Evolutionary conservation across 768 basidiomycete species (phyloP).

Genomic region (Amanita subjunquillea): DNA sequence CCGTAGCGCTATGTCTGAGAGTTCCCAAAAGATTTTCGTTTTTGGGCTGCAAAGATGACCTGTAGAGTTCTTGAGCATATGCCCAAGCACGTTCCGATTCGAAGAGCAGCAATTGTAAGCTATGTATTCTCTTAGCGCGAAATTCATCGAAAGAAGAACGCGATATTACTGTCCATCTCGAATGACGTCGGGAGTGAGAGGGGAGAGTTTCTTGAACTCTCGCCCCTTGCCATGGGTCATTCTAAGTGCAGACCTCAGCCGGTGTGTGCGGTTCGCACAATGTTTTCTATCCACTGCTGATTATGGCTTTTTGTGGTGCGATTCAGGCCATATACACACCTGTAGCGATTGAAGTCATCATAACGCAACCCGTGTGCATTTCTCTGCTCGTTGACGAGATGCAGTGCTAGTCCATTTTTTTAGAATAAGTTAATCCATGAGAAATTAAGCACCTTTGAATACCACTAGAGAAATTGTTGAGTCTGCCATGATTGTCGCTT

Average conservation of each 20-base stretch:
- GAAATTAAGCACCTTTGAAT: constrained; percentile 25
- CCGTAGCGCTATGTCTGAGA: constrained; percentile 65
- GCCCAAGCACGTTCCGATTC: constrained; percentile 92
- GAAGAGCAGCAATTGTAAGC: constrained; percentile 76
- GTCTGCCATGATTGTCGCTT: constrained; percentile 18
- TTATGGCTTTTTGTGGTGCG: not conserved
- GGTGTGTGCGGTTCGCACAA: constrained; percentile 84
- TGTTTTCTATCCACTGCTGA: constrained; percentile 53
- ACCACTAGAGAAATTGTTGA: constrained; percentile 14
- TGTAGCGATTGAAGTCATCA: constrained; percentile 80
- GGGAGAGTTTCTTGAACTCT: constrained; percentile 79
- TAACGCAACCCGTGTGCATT: constrained; percentile 87
- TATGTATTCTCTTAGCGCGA: constrained; percentile 16
- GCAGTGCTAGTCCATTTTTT: constrained; percentile 45
- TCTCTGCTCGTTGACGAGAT: constrained; percentile 80
- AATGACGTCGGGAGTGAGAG: constrained; percentile 54
- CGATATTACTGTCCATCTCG: constrained; percentile 75
- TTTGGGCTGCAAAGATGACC: constrained; percentile 38
- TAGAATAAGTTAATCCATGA: not conserved
- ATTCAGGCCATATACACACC: constrained; percentile 30
- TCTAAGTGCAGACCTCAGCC: constrained; percentile 74
- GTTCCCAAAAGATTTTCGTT: constrained; percentile 42
- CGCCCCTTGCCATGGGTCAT: constrained; percentile 83
- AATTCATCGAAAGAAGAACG: constrained; percentile 6
- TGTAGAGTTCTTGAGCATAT: constrained; percentile 70